Percentiles rank a stretch among this genome's conserved stretches.
phyloP scores from a whole-genome alignment of 495 filamentous ascomycete species.

The Neohortaea acidophila region DNA sequence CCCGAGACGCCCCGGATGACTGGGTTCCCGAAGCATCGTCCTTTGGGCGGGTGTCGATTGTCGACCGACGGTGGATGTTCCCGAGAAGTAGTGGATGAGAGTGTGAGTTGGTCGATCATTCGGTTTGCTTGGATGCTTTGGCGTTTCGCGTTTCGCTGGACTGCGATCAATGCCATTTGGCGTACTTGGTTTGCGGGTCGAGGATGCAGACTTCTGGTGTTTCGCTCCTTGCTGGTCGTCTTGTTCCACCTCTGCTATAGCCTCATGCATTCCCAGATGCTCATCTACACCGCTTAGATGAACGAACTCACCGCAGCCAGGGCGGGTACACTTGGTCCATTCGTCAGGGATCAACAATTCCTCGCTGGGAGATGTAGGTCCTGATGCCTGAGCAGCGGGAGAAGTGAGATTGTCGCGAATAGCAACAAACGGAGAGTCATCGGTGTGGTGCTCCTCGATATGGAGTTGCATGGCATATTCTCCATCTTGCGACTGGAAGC shows the following conservation, averaged over 20 bases:
- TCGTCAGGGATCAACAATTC: constrained; percentile 24
- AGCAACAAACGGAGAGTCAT: constrained; percentile 39
- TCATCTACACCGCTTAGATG: constrained; percentile 44
- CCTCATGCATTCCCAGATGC: constrained; percentile 59
- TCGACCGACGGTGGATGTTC: constrained; percentile 1
- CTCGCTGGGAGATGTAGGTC: constrained; percentile 8
- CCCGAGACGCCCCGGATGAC: constrained; percentile 5
- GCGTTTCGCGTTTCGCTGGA: background rate
- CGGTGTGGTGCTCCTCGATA: constrained; percentile 41
- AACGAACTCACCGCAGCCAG: constrained; percentile 58
- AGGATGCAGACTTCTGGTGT: background rate
- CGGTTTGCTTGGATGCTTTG: background rate
- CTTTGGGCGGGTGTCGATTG: background rate
- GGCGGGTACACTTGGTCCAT: constrained; percentile 52
- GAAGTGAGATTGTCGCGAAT: constrained; percentile 16
- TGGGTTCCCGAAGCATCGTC: background rate
- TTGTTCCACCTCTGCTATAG: constrained; percentile 14
- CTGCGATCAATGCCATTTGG: constrained; percentile 1
- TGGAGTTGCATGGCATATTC: constrained; percentile 38
- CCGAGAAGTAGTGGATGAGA: constrained; percentile 6
- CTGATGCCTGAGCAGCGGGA: background rate
- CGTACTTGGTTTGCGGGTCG: background rate
- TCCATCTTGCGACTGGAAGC: constrained; percentile 26
- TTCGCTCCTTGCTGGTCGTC: background rate
- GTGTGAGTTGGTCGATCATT: background rate